These are phyloP conservation scores for Penicillium sp. DNA, from an alignment of 2,329 filamentous ascomycete genomes.

Conservation along the genomic window DNA sequence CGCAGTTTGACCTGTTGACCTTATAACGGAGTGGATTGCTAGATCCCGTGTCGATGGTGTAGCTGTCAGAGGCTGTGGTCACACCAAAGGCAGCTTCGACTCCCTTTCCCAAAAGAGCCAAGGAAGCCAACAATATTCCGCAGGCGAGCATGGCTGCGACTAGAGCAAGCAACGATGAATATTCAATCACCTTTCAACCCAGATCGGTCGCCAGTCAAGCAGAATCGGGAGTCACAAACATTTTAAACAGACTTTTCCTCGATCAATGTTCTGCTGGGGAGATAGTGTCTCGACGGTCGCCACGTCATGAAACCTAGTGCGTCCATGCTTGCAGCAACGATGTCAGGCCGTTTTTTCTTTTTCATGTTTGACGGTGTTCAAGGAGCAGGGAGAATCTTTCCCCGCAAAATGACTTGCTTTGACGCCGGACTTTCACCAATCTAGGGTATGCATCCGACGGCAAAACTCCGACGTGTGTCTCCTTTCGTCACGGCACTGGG, in stretches of 20 bases:
- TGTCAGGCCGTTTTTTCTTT: too few relatives aligned
- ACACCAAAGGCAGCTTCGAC: conserved; percentile 26
- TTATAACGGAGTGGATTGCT: conserved; percentile 48
- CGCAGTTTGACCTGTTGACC: conserved; percentile 51
- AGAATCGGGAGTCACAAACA: too few relatives aligned
- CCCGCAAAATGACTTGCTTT: neutral
- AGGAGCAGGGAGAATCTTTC: neutral
- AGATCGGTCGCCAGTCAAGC: too few relatives aligned
- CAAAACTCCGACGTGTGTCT: neutral
- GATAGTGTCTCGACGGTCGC: too few relatives aligned
- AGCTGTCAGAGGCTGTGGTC: conserved; percentile 22
- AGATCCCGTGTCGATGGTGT: conserved; percentile 46
- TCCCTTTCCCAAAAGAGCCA: conserved; percentile 18
- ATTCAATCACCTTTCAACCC: too few relatives aligned
- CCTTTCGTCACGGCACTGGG: conserved; percentile 5
- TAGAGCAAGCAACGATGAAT: neutral
- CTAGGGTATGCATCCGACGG: neutral
- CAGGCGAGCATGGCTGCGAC: conserved; percentile 15
- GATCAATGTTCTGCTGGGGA: too few relatives aligned
- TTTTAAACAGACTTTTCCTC: too few relatives aligned
- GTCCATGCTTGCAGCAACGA: too few relatives aligned
- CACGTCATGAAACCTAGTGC: too few relatives aligned
- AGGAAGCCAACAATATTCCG: conserved; percentile 11
- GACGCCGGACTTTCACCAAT: conserved; percentile 13
- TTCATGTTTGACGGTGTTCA: too few relatives aligned